These are phyloP conservation scores for Filobasidium floriforme DNA, from an alignment of 768 basidiomycete genomes.

Conservation along the genomic window DNA sequence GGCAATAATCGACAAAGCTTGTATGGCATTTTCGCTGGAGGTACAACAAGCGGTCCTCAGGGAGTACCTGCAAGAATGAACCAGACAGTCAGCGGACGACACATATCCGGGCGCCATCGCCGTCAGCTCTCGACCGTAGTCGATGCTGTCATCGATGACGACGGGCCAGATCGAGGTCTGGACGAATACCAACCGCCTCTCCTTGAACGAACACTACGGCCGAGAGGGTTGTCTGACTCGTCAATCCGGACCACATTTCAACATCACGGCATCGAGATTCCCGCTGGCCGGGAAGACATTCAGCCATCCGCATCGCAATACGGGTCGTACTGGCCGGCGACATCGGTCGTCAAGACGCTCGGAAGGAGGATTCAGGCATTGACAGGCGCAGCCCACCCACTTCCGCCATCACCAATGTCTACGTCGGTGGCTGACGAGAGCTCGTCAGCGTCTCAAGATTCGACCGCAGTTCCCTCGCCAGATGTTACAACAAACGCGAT, in stretches of 20 bases:
- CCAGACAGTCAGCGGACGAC: conserved; percentile 32
- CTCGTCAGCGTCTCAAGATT: neutral
- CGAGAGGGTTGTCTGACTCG: conserved; percentile 81
- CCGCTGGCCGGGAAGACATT: neutral
- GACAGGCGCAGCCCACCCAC: conserved; percentile 1
- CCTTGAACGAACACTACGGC: conserved; percentile 56
- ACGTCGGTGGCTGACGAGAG: neutral
- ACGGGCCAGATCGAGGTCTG: conserved; percentile 28
- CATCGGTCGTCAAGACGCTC: conserved; percentile 14
- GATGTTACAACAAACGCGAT: neutral
- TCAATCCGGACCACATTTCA: conserved; percentile 80
- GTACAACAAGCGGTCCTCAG: conserved; percentile 12
- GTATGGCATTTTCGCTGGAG: conserved; percentile 85
- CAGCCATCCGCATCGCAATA: neutral
- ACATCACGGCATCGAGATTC: conserved; percentile 20
- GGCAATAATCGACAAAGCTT: conserved; percentile 43
- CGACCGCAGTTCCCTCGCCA: neutral
- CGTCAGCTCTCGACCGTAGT: conserved; percentile 25
- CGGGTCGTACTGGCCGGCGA: conserved; percentile 11
- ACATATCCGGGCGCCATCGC: conserved; percentile 24
- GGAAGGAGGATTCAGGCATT: conserved; percentile 21
- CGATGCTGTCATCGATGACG: conserved; percentile 22
- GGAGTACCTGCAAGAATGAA: conserved; percentile 30
- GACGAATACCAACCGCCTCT: conserved; percentile 50
- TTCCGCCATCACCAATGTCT: neutral